These are phyloP conservation scores for Meira miltonrushii DNA, from an alignment of 1,284 basidiomycete genomes.

Conservation along the genomic window DNA sequence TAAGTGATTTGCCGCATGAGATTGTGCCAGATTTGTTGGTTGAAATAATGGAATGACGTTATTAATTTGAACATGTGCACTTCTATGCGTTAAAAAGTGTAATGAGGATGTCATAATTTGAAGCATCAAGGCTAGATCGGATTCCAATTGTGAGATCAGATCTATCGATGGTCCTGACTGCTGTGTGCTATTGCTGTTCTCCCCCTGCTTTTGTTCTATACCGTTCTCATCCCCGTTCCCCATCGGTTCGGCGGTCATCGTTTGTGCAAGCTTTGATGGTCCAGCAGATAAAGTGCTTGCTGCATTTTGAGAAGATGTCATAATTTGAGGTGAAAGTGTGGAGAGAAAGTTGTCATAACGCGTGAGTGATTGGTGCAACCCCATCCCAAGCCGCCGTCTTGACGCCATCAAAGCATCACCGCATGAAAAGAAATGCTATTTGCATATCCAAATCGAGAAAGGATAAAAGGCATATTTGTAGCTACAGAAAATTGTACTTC, in stretches of 20 bases:
- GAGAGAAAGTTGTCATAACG: too few relatives aligned
- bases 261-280: background rate
- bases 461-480: too few relatives aligned
- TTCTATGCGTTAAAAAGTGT: conserved; percentile 1
- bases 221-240: background rate
- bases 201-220: too few relatives aligned
- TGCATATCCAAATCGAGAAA: too few relatives aligned
- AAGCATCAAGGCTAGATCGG: conserved; percentile 3
- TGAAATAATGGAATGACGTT: background rate
- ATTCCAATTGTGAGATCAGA: conserved; percentile 3
- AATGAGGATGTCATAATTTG: conserved; percentile 6
- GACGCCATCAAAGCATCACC: too few relatives aligned
- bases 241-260: background rate
- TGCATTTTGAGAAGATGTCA: background rate
- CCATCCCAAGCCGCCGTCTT: too few relatives aligned
- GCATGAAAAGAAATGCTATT: too few relatives aligned
- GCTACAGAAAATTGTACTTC: too few relatives aligned
- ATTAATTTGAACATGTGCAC: conserved; percentile 4
- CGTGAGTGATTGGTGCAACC: too few relatives aligned
- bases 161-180: background rate
- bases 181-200: background rate
- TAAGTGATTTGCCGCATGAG: background rate
- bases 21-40: background rate
- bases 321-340: background rate
- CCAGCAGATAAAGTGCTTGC: background rate